Base-by-base conservation (phyloP, 352 stramenopile species). In the Pythium inflatum region DNA sequence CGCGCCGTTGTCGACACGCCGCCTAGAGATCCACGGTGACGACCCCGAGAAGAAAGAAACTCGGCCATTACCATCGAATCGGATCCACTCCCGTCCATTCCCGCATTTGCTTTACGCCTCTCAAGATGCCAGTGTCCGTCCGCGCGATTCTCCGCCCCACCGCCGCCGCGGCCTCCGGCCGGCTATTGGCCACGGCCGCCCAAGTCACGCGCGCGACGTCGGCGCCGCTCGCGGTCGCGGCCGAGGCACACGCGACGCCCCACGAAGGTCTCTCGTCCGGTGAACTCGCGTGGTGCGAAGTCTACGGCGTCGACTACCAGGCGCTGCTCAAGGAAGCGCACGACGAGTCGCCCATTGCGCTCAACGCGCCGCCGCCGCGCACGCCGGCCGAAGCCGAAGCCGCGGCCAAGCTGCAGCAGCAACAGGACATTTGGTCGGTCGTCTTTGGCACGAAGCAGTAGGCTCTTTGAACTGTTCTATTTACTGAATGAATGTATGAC, bases 271-370 rank as follows among this genome's bases (percentile, higher is more conserved):
- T 87, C 2, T 88, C 80, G 45, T 63, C 75, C 64, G 81, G 74
- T 28, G 84, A 92, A 50, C 81, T 88, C 20, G 84, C 81, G 16
- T 92, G 84, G 84, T 90, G 81, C 70, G 82, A 92, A 63, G 78
- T 92, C 48, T 92, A 92, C 61, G 84, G 84, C 28, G 77, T 92
- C 20, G 81, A 92, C 82, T 90, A 92, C 70, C 75, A 87, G 62
- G 76, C 84, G 62, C 76, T 90, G 75, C 67, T 92, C 20, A 69
- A 81, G 45, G 81, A 92, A 31, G 79, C 84, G 24, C 74, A 90
- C 48, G 68, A 87, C 0, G 84, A 92, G 43, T 66, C 79, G 18
- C 84, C 84, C 11, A 65, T 83, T 55, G 50, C 56, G 62, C 46
- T 72, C 50, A 69, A 72, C 65, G 31, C 66, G 8, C 18, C 58